phyloP scores from a whole-genome alignment of 768 basidiomycete species.

The Coprinopsis sp. region DNA sequence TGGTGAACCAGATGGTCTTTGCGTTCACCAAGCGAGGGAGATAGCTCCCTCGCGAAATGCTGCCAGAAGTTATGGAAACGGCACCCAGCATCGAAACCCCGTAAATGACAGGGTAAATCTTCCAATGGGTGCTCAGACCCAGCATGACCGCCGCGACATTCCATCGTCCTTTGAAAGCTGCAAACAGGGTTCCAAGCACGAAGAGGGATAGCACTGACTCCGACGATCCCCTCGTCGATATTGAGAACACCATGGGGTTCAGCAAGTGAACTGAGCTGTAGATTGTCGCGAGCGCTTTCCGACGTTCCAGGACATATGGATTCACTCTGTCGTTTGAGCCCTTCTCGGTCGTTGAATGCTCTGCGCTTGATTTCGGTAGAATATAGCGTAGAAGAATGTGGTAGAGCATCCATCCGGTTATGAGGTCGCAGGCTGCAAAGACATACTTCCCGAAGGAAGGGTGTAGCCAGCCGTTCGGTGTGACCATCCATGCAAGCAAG shows the following conservation, averaged over 20 bases:
- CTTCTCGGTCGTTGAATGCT: slow-evolving; percentile 1
- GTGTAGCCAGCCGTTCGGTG: slow-evolving; percentile 78
- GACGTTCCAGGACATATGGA: slow-evolving; percentile 12
- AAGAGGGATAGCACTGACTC: slow-evolving; percentile 82
- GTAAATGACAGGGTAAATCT: slow-evolving; percentile 94
- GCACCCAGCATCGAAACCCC: slow-evolving; percentile 70
- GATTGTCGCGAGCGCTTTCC: slow-evolving; percentile 40
- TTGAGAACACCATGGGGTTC: slow-evolving; percentile 92
- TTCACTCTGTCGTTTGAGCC: slow-evolving; percentile 9
- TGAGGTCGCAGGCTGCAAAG: slow-evolving; percentile 79
- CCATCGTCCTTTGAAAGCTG: slow-evolving; percentile 55
- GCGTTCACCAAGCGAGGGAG: slow-evolving; percentile 41
- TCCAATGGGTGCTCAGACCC: slow-evolving; percentile 90
- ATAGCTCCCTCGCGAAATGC: slow-evolving; percentile 19
- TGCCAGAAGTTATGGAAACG: slow-evolving; percentile 26
- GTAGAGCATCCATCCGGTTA: slow-evolving; percentile 73
- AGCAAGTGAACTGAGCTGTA: slow-evolving; percentile 74
- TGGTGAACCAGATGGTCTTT: slow-evolving; percentile 57
- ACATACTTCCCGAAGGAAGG: slow-evolving; percentile 88
- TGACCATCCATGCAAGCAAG: slow-evolving; percentile 74
- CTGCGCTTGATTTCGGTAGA: slow-evolving; percentile 24
- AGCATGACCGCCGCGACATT: slow-evolving; percentile 63
- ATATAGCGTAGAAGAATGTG: slow-evolving; percentile 49
- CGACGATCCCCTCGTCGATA: slow-evolving; percentile 95
- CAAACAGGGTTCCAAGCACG: slow-evolving; percentile 67